These are phyloP conservation scores for Rubia tinctorum DNA, from an alignment of 305 asterid species.

Conservation along the genomic window DNA sequence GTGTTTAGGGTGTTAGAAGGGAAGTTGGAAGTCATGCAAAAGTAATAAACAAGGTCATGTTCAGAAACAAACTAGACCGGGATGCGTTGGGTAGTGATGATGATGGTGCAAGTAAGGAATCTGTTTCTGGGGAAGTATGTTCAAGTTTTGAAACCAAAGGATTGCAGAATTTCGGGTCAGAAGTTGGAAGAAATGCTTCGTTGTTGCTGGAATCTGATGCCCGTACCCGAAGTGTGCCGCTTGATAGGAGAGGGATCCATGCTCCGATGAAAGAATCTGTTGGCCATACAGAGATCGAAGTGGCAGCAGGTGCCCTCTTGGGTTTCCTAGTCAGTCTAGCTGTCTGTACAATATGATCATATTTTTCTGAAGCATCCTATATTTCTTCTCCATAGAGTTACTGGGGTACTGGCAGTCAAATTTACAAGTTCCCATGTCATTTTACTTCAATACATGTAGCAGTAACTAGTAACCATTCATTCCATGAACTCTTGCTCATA, in stretches of 20 bases:
- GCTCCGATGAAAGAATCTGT: constrained; percentile 66
- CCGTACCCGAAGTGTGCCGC: constrained; percentile 13
- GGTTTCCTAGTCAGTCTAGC: constrained; percentile 72
- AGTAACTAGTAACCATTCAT: no score
- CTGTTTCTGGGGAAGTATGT: constrained; percentile 35
- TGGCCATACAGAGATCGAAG: constrained; percentile 86
- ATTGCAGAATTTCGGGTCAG: constrained; percentile 23
- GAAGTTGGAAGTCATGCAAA: constrained; percentile 91
- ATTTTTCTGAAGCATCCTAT: neutral
- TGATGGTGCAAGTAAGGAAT: constrained; percentile 25
- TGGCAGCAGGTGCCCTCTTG: constrained; percentile 79
- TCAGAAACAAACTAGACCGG: constrained; percentile 26
- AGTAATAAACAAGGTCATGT: constrained; percentile 51
- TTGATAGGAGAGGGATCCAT: constrained; percentile 7
- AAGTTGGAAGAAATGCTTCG: constrained; percentile 25
- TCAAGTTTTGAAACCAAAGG: constrained; percentile 28
- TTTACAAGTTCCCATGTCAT: neutral
- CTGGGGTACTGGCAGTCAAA: neutral
- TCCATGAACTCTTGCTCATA: no score
- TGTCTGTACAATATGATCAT: constrained; percentile 25
- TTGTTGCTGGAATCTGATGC: constrained; percentile 39
- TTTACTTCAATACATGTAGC: neutral
- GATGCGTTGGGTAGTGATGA: constrained; percentile 23
- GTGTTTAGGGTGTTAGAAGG: constrained; percentile 80
- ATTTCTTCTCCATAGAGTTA: neutral